phyloP scores from a whole-genome alignment of 2,329 filamentous ascomycete genomes.

The Phaeosphaeriaceae sp. region DNA sequence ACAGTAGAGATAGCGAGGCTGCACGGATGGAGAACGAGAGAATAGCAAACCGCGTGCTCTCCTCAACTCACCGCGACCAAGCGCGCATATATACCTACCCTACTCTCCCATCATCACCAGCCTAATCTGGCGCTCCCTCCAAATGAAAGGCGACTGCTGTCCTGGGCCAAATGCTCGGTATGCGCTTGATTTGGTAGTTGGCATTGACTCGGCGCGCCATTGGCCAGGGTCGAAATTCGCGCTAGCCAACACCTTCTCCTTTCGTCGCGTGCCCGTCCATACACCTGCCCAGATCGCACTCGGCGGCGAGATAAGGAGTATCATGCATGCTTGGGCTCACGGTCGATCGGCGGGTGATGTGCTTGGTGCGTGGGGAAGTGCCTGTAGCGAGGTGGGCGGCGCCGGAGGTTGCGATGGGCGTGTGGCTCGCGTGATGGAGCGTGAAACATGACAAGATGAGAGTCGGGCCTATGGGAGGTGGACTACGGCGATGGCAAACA shows the following conservation, averaged over 20 bases:
- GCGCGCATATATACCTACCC: background rate
- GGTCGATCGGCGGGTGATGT: background rate
- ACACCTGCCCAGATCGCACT: conserved; percentile 7
- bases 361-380: background rate
- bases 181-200: conserved; percentile 2
- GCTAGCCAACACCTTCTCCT: conserved; percentile 10
- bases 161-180: conserved; percentile 2
- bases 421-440: background rate
- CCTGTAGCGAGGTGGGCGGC: background rate
- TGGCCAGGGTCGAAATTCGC: conserved; percentile 4
- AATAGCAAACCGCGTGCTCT: background rate
- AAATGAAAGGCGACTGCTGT: conserved; percentile 9
- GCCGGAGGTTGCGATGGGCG: background rate
- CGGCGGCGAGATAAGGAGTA: conserved; percentile 3
- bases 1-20: background rate
- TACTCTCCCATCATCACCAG: conserved; percentile 1
- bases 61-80: background rate
- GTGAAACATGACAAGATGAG: background rate
- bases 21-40: conserved; percentile 6
- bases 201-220: background rate
- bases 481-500: background rate
- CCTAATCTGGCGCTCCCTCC: conserved; percentile 7
- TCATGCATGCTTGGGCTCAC: background rate
- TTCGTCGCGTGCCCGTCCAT: conserved; percentile 4
- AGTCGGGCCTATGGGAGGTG: background rate